Base-by-base conservation (phyloP, 2,329 filamentous ascomycete genomes). In the Diaporthe sp. region DNA sequence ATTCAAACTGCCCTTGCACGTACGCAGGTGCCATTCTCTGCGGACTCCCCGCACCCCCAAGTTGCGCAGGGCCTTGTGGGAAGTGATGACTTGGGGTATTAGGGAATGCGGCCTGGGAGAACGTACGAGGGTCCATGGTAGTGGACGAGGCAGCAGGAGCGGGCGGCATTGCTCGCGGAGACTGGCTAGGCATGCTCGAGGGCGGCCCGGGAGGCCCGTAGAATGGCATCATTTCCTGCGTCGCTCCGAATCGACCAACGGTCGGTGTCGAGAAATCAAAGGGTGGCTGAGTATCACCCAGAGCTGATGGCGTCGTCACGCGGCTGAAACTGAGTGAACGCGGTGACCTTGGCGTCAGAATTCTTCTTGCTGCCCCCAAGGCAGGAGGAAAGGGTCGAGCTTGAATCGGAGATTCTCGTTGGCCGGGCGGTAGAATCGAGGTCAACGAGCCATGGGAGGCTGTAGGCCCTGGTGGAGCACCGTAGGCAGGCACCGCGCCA, bases 271-370 rank as follows among this genome's bases (percentile, higher is more conserved):
- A 79, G 8, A 81, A 75, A 44, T 74, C 78, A 60, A 77, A 57
- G 15, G 80, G 73, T 60, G 82, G 82, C 12, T 82, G 82, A 10
- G 80, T 71, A 63, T 81, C 83, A 34, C 81, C 76, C 34, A 80
- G 76, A 67, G 82, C 81, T 76, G 76, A 73, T 47, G 81, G 78
- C 15, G 80, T 79, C 58, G 82, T 80, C 51, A 75, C 77, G 22
- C 84, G 82, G 44, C 86, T 86, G 17, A 89, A 80, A 79, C 89
- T 91, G 25, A 87, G 84, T 37, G 88, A 85, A 76, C 90, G 88
- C 55, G 91, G 90, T 13, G 91, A 92, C 77, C 88, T 86, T 0
- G 91, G 90, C 15, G 89, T 91, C 76, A 92, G 80, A n/a, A 90
- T 87, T 47, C 88, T 87, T 77, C 90, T 85, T 73, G 84, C 67